A percentile compares a stretch with the other conserved stretches of the same genome.
Conservation (phyloP, 352 stramenopile genomes). For the Phytophthora boehmeriae region DNA sequence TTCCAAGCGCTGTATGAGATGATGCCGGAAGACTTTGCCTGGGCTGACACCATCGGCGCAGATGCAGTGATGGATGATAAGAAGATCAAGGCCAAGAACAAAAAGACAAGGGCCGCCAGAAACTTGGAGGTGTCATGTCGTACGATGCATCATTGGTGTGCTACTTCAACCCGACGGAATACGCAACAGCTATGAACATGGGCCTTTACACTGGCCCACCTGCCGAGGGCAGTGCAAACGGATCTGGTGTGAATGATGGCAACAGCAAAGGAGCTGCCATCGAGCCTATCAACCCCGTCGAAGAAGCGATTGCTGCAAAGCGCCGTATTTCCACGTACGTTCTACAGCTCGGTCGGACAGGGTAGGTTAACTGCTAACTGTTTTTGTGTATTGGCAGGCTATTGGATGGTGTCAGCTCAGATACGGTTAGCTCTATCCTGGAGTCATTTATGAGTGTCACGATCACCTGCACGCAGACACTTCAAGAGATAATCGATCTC, state of each 20-base stretch:
- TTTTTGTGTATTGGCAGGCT: slow-evolving; percentile 36
- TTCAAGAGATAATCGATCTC: slow-evolving; percentile 70
- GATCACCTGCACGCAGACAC: slow-evolving; percentile 73
- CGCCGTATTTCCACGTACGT: slow-evolving; percentile 59
- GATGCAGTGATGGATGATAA: slow-evolving; percentile 54
- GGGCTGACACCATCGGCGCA: slow-evolving; percentile 64
- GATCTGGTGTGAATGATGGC: slow-evolving; percentile 6
- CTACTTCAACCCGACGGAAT: slow-evolving; percentile 84
- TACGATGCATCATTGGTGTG: slow-evolving; percentile 78
- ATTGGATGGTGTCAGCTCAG: slow-evolving; percentile 56
- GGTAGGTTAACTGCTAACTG: neutral
- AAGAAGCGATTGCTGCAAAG: slow-evolving; percentile 68
- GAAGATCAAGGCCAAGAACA: slow-evolving; percentile 47
- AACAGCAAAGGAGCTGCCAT: slow-evolving; percentile 20
- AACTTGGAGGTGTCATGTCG: slow-evolving; percentile 43
- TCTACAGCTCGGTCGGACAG: neutral
- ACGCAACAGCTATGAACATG: slow-evolving; percentile 63
- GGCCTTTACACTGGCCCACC: slow-evolving; percentile 59
- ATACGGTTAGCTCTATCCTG: slow-evolving; percentile 50
- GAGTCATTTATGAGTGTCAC: slow-evolving; percentile 61
- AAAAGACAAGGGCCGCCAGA: slow-evolving; percentile 53
- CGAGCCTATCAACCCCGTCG: slow-evolving; percentile 53
- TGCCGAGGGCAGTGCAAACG: slow-evolving; percentile 18
- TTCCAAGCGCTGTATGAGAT: slow-evolving; percentile 76
- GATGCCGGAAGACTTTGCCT: slow-evolving; percentile 69